Conservation (phyloP, 139 green algal species). For the Closterium sp. region DNA sequence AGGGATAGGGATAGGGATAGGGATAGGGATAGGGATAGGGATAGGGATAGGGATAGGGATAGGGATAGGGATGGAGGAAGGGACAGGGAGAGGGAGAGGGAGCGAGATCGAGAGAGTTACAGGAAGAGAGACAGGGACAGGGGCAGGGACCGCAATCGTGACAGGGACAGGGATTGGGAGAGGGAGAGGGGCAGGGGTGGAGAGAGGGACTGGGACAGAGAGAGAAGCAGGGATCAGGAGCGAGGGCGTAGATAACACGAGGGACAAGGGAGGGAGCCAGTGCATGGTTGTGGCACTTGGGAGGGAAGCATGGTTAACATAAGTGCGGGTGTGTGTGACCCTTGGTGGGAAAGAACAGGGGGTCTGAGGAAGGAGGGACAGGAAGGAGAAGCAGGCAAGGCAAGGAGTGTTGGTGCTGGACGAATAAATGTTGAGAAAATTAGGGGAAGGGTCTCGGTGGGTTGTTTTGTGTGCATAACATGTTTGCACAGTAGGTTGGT, state of each 20-base stretch:
- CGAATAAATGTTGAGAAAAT: too few relatives aligned
- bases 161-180: conserved; percentile 7
- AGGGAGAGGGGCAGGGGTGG: neutral
- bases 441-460: too few relatives aligned
- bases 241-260: neutral
- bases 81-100: neutral
- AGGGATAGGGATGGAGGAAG: too few relatives aligned
- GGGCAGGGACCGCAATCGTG: neutral
- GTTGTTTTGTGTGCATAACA: too few relatives aligned
- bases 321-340: too few relatives aligned
- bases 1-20: neutral
- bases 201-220: neutral
- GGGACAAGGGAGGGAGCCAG: too few relatives aligned
- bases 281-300: neutral
- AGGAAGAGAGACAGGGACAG: neutral
- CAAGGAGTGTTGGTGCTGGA: too few relatives aligned
- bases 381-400: too few relatives aligned
- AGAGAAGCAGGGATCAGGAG: neutral
- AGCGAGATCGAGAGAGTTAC: neutral
- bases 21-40: neutral
- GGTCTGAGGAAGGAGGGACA: too few relatives aligned
- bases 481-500: too few relatives aligned
- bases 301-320: conserved; percentile 45
- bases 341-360: too few relatives aligned
- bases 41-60: too few relatives aligned